Conservation (phyloP, 2,329 filamentous ascomycete genomes). For the Conoideocrella luteorostrata region DNA sequence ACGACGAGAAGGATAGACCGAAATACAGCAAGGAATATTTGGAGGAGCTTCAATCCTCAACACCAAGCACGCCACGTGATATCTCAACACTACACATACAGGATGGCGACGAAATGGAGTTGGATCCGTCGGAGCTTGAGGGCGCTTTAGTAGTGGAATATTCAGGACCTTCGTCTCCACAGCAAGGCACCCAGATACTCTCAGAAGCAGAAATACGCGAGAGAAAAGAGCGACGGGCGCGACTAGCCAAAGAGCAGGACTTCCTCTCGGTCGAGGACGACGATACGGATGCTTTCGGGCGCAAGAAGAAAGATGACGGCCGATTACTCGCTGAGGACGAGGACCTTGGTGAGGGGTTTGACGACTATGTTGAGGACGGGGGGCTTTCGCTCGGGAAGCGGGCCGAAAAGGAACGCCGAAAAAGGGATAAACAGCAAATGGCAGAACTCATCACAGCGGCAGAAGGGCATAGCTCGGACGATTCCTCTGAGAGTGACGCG, state of each 20-base stretch:
- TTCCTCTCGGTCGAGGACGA: conserved; percentile 59
- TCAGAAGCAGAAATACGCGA: conserved; percentile 81
- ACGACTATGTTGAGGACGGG: conserved; percentile 83
- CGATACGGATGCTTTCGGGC: conserved; percentile 35
- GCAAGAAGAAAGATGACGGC: conserved; percentile 60
- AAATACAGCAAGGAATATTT: conserved; percentile 84
- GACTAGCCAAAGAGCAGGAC: conserved; percentile 63
- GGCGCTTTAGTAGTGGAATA: conserved; percentile 58
- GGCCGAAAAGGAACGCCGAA: conserved; percentile 66
- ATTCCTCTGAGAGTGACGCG: conserved; percentile 62
- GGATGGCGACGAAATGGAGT: conserved; percentile 45
- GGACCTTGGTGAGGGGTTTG: conserved; percentile 87
- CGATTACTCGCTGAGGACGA: conserved; percentile 81
- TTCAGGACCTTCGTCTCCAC: conserved; percentile 23
- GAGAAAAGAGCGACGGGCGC: conserved; percentile 83
- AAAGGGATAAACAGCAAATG: conserved; percentile 68
- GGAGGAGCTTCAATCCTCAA: conserved; percentile 77
- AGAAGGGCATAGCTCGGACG: conserved; percentile 58
- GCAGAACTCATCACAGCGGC: conserved; percentile 75
- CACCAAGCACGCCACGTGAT: conserved; percentile 72
- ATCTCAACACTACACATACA: conserved; percentile 38
- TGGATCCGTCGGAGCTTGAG: conserved; percentile 56
- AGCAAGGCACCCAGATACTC: conserved; percentile 51
- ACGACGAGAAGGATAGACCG: conserved; percentile 62
- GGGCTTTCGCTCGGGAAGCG: conserved; percentile 70